Base-by-base conservation (phyloP, 805 yeast species). In the Limtongia smithiae region DNA sequence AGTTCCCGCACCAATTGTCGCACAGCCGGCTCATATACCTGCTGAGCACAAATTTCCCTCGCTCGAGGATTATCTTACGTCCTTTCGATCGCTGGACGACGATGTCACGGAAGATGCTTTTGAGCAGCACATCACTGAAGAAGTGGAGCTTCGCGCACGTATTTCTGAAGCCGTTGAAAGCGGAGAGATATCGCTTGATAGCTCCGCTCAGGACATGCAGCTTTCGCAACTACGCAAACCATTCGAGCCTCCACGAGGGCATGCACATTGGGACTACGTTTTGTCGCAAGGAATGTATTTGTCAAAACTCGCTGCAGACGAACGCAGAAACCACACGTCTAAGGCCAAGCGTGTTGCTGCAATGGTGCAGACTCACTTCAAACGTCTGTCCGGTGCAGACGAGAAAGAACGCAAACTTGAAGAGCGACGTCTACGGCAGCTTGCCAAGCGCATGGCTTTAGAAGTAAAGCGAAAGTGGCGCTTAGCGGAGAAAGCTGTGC, bases 381-480 rank as follows among this genome's bases (percentile, higher is more conserved):
- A 84, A 59, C 82, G 90, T 64, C 76, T 85, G 41, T 81, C 83
- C 0, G 96, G 95, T 50, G 95, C 94, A 37, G 87, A 85, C 57
- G 97, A 91, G 58, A 78, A 95, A 50, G 78, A 80, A 50, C 76
- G 76, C 20, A 82, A 82, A 57, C 94, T 85, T 50, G 79, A 81
- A 59, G 95, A 89, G 59, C 83, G 79, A 59, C 79, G 80, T 45
- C 72, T 84, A 50, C 72, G 76, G 49, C 78, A 77, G 51, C 65
- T 91, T 30, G 95, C 96, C n/a, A 79, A 87, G 59, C 76, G 82
- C 41, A 85, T 94, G 0, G 84, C 85, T 1, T 82, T 79, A 60
- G 88, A 89, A 37, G 96, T 93, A 9, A 83, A 83, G 67, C 88
- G 82, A 65, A 81, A 93, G 62, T 93, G 99, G 99, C 71, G 75